Evolutionary conservation across 129 eudicot genomes (phyloP), one percentile per base, ranked within the genome.

Genomic region (Ambrosia trifida): DNA sequence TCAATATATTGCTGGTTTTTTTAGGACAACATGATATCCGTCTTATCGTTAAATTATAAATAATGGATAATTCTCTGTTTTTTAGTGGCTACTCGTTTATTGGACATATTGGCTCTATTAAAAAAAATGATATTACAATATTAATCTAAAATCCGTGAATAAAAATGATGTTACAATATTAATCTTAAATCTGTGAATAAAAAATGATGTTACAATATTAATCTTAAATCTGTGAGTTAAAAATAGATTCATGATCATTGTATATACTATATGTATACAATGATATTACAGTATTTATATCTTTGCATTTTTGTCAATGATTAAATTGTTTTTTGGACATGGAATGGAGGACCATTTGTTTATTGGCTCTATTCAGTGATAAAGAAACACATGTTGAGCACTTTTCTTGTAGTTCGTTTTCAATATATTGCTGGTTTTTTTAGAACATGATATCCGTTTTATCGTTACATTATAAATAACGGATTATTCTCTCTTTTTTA

Each of bases 321-420:
- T 24, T 24, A 24, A 24, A 24, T 24, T 24, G 28, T 24, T 11
- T 62, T 64, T 17, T 43, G 20, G 13, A 4, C 20, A 43, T 54
- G 43, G 14, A 58, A 61, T 28, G 69, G 58, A 74, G 66, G 66
- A 52, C 66, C 58, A 19, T 54, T 53, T 65, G 58, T 54, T 43
- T 28, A n/a, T 30, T 40, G n/a, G 24, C 59, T 62, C 57, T 64
- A 24, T 28, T 77, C 64, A 32, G n/a, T 36, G 67, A 24, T 53
- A 56, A 65, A 36, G 24, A 13, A 20, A 66, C 20, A 53, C 67
- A 51, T 52, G 38, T 30, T 75, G 44, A 51, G 44, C 61, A 57
- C 33, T 75, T 11, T 76, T 76, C 41, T 19, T 67, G 68, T 56
- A 31, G 74, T 66, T 73, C 57, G 32, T 56, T 32, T 57, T 53